A percentile compares a stretch with the other conserved stretches of the same genome.
These are phyloP conservation scores for Cornus controversa DNA, from an alignment of 148 eudicot genomes.

Conservation along the genomic window DNA sequence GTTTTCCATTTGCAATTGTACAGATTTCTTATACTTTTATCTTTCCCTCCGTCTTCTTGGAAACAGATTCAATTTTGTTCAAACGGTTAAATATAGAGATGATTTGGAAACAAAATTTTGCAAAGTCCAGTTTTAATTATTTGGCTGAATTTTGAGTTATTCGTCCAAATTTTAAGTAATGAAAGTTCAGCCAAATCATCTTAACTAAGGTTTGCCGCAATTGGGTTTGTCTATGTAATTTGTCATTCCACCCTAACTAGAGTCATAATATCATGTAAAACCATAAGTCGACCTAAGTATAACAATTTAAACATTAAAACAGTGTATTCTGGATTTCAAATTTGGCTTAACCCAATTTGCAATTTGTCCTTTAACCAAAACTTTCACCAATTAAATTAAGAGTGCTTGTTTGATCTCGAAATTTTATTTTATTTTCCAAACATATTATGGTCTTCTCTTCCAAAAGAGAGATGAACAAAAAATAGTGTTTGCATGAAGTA, in stretches of 20 bases:
- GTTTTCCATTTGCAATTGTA: not conserved
- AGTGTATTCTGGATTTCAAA: not conserved
- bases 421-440: no score
- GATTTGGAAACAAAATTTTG: no score
- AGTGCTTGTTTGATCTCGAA: not conserved
- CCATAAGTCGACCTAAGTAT: no score
- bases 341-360: not conserved
- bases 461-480: not conserved
- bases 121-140: not conserved
- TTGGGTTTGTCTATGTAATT: not conserved
- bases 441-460: not conserved
- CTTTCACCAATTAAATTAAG: no score
- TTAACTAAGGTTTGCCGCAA: not conserved
- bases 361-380: not conserved
- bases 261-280: not conserved
- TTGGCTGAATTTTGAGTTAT: not conserved
- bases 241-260: not conserved
- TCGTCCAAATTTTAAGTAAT: not conserved
- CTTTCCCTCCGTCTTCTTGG: no score
- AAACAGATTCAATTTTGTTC: no score
- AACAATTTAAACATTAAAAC: no score
- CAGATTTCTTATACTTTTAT: no score
- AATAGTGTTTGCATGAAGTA: not conserved
- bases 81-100: no score
- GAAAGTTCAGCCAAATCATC: not conserved